Conservation (phyloP, 495 filamentous ascomycete species). For the Penicillium maclennaniae region DNA sequence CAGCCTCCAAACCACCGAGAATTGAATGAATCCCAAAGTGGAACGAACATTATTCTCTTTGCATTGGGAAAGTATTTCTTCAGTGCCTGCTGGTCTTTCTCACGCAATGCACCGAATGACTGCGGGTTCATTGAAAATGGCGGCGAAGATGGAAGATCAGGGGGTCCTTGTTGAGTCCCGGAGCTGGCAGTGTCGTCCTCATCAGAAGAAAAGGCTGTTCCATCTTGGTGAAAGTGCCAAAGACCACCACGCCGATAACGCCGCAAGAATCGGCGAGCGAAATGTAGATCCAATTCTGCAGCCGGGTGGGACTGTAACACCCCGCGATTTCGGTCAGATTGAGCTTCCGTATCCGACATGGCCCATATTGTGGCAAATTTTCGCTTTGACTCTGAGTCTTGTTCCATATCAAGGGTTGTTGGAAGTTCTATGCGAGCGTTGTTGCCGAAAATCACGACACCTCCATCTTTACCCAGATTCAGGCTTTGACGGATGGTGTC, state of each 20-base stretch:
- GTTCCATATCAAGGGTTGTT: not conserved
- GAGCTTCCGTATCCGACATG: not conserved
- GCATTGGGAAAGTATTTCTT: constrained; percentile 19
- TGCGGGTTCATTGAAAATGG: no score
- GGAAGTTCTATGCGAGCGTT: constrained; percentile 1
- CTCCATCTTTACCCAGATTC: constrained; percentile 36
- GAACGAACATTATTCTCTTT: constrained; percentile 40
- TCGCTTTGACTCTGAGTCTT: not conserved
- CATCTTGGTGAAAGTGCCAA: constrained; percentile 19
- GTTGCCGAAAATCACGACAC: constrained; percentile 36
- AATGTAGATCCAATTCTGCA: constrained; percentile 7
- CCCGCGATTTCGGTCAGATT: not conserved
- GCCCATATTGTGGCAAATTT: constrained; percentile 10
- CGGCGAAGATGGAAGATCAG: no score
- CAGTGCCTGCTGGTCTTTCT: constrained; percentile 20
- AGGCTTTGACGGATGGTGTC: constrained; percentile 42
- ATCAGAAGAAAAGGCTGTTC: constrained; percentile 7
- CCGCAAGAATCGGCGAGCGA: constrained; percentile 13
- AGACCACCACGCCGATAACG: constrained; percentile 10
- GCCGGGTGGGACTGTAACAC: not conserved
- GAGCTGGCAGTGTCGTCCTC: constrained; percentile 8
- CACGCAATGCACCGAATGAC: not conserved
- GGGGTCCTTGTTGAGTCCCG: no score
- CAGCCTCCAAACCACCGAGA: constrained; percentile 59
- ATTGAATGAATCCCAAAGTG: constrained; percentile 57